phyloP scores from a whole-genome alignment of 2,329 filamentous ascomycete genomes.

The Neoascochyta sp. region DNA sequence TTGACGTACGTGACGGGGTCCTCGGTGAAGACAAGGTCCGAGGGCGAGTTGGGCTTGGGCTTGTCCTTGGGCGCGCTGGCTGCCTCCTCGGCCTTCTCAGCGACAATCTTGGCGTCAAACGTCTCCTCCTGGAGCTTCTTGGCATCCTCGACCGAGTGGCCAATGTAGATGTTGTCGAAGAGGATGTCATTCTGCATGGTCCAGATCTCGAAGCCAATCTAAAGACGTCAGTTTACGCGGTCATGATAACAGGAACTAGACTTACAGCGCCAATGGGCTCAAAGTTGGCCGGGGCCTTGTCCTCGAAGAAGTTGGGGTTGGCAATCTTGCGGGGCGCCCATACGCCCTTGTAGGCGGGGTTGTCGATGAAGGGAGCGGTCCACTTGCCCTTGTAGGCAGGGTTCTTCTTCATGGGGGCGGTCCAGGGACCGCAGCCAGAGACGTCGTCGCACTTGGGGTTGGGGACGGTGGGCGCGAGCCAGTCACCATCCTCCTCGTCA shows the following conservation, averaged over 20 bases:
- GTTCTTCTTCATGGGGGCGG: constrained; percentile 89
- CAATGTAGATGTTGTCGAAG: constrained; percentile 99
- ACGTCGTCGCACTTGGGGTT: constrained; percentile 95
- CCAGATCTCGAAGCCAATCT: constrained; percentile 99
- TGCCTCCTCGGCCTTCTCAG: constrained; percentile 77
- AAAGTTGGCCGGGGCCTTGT: constrained; percentile 93
- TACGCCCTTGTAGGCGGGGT: constrained; percentile 94
- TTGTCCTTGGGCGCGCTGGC: constrained; percentile 72
- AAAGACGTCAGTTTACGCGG: constrained; percentile 2
- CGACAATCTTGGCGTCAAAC: constrained; percentile 80
- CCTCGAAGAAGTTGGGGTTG: constrained; percentile 95
- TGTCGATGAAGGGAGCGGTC: constrained; percentile 88
- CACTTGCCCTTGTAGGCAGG: constrained; percentile 99
- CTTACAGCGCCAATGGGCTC: constrained; percentile 96
- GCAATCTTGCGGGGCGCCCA: constrained; percentile 95
- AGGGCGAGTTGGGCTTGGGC: constrained; percentile 64
- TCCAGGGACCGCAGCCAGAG: constrained; percentile 92
- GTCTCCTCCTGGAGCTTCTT: constrained; percentile 84
- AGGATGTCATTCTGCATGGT: constrained; percentile 99
- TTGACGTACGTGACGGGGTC: constrained; percentile 83
- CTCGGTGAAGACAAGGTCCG: constrained; percentile 81
- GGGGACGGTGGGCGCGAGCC: constrained; percentile 81
- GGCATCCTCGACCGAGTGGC: constrained; percentile 91
- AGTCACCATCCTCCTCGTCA: constrained; percentile 99
- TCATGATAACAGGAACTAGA: constrained; percentile 28